These are phyloP conservation scores for Adenanthera pavonina DNA, from an alignment of 306 rosid genomes.

Conservation along the genomic window DNA sequence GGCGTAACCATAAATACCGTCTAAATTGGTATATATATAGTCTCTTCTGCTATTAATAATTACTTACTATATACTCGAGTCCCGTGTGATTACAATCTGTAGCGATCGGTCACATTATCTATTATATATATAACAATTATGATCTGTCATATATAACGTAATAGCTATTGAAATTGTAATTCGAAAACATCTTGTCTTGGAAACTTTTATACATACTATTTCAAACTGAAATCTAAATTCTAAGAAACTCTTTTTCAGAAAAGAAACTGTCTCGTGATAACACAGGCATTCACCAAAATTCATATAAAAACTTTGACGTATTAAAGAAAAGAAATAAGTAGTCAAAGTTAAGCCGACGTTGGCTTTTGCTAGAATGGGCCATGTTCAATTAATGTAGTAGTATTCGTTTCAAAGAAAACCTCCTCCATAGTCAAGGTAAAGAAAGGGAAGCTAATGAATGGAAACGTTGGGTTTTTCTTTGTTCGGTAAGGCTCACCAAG, in stretches of 20 bases:
- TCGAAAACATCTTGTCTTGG: no score
- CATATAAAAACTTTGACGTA: not conserved
- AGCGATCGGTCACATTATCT: no score
- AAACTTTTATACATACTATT: no score
- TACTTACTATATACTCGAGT: not conserved
- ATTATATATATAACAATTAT: no score
- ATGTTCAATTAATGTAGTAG: constrained; percentile 47
- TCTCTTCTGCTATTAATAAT: not conserved
- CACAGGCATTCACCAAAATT: not conserved
- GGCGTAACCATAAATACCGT: not conserved
- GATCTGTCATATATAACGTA: no score
- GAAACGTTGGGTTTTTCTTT: constrained; percentile 20
- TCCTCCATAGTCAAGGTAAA: constrained; percentile 59
- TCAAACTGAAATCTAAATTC: no score
- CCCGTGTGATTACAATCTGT: not conserved
- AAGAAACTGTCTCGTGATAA: not conserved
- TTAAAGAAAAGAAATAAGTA: not conserved
- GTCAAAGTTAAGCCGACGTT: constrained; percentile 46
- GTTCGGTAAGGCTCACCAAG: constrained; percentile 45
- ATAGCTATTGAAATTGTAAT: no score
- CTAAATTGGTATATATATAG: no score
- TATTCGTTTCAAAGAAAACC: constrained; percentile 50
- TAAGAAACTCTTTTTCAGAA: no score
- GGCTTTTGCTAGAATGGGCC: constrained; percentile 17
- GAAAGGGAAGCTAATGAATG: constrained; percentile 47